Conservation (phyloP, 345 rosid genomes). For the Alliaria petiolata region DNA sequence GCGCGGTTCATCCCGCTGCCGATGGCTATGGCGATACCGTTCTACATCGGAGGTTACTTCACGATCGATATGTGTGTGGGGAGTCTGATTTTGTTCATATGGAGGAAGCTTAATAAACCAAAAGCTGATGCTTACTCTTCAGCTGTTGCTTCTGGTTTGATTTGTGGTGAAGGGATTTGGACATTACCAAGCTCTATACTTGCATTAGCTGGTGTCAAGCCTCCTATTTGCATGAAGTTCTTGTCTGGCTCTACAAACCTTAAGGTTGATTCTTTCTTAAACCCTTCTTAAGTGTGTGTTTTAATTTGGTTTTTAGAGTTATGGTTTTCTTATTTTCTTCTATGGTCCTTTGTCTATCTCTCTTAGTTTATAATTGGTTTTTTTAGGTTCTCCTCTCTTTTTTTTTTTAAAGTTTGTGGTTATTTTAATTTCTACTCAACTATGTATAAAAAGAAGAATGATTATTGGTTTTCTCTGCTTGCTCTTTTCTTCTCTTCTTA, state of each 20-base stretch:
- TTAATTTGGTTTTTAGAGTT: background rate
- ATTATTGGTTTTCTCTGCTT: slow-evolving; percentile 2
- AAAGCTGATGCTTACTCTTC: slow-evolving; percentile 59
- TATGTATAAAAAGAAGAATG: background rate
- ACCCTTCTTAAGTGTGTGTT: slow-evolving; percentile 20
- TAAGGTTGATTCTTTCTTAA: slow-evolving; percentile 52
- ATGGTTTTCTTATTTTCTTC: background rate
- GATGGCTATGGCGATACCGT: slow-evolving; percentile 83
- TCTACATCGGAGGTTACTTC: slow-evolving; percentile 63
- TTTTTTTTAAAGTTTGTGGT: slow-evolving; percentile 13
- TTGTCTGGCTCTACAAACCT: slow-evolving; percentile 41
- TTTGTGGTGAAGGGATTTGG: slow-evolving; percentile 79
- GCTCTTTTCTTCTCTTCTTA: background rate
- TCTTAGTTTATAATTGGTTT: slow-evolving; percentile 1
- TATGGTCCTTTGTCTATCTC: background rate
- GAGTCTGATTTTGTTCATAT: slow-evolving; percentile 57
- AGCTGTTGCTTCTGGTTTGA: slow-evolving; percentile 73
- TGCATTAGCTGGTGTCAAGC: slow-evolving; percentile 50
- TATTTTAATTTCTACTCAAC: slow-evolving; percentile 9
- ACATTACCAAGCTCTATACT: slow-evolving; percentile 62
- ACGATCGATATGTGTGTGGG: slow-evolving; percentile 81
- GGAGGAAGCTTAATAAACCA: slow-evolving; percentile 53
- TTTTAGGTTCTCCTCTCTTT: background rate
- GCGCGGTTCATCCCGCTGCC: slow-evolving; percentile 54
- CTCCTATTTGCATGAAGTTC: slow-evolving; percentile 84